Percentiles rank a stretch among this genome's conserved stretches.
Evolutionary conservation across 345 rosid species (phyloP).

Genomic region (Leavenworthia alabamica): DNA sequence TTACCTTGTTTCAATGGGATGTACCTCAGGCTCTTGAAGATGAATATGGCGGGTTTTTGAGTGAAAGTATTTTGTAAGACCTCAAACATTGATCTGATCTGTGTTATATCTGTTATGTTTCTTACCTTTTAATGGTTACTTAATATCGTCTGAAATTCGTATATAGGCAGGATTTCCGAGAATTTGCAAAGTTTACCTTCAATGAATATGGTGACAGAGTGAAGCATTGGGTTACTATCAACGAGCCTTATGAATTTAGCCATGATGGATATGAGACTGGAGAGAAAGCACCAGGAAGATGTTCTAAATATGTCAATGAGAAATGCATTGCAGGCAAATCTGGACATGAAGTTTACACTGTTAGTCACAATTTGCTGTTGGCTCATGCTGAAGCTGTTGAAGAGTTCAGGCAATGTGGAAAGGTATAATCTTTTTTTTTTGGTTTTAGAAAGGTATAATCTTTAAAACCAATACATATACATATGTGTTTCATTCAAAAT

Average conservation of each 20-base stretch:
- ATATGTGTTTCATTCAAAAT: not conserved
- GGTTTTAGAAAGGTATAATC: slow-evolving; percentile 26
- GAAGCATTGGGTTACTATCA: slow-evolving; percentile 51
- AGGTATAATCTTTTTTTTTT: slow-evolving; percentile 23
- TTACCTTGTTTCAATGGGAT: slow-evolving; percentile 35
- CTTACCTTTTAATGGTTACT: not conserved
- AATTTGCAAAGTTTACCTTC: slow-evolving; percentile 27
- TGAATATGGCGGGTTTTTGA: slow-evolving; percentile 32
- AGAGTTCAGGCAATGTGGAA: slow-evolving; percentile 30
- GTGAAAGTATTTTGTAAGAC: slow-evolving; percentile 25
- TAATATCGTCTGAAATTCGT: not conserved
- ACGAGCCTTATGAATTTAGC: slow-evolving; percentile 39
- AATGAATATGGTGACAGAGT: slow-evolving; percentile 43
- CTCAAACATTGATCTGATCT: not conserved
- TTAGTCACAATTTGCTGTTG: slow-evolving; percentile 28
- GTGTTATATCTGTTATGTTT: not conserved
- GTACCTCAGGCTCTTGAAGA: slow-evolving; percentile 33
- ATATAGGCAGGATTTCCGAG: slow-evolving; percentile 26
- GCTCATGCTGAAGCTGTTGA: slow-evolving; percentile 37
- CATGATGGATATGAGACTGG: slow-evolving; percentile 32
- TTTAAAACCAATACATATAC: not conserved
- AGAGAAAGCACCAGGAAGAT: slow-evolving; percentile 35
- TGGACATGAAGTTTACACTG: slow-evolving; percentile 29
- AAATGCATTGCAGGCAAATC: slow-evolving; percentile 32
- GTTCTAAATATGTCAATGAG: slow-evolving; percentile 27